Conservation (phyloP, 164 flowering plant genomes). For the Cinnamomum chago region DNA sequence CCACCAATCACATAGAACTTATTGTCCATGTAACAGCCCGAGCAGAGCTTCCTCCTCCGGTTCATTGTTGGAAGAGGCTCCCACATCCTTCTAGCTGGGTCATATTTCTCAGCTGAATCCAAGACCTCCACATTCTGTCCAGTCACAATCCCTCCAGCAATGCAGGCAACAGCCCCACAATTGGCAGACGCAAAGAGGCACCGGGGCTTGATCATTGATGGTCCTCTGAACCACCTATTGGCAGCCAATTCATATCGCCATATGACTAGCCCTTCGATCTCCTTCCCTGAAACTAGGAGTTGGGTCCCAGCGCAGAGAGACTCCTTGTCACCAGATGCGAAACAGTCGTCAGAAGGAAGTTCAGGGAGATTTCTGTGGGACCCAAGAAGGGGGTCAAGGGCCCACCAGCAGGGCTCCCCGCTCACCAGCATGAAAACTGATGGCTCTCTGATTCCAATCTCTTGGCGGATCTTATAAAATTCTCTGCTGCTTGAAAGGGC, state of each 20-base stretch:
- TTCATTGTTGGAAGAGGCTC: conserved; percentile 55
- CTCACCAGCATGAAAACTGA: conserved; percentile 58
- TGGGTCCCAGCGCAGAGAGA: conserved; percentile 73
- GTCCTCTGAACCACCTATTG: conserved; percentile 65
- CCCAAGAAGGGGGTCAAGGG: conserved; percentile 42
- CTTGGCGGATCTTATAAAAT: conserved; percentile 47
- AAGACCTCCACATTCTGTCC: conserved; percentile 24
- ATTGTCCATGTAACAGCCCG: conserved; percentile 71
- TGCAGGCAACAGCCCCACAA: conserved; percentile 52
- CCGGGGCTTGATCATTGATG: conserved; percentile 59
- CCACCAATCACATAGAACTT: conserved; percentile 84
- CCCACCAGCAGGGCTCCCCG: conserved; percentile 64
- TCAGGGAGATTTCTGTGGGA: conserved; percentile 49
- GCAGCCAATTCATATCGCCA: conserved; percentile 64
- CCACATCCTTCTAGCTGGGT: conserved; percentile 51
- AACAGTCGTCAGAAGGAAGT: conserved; percentile 51
- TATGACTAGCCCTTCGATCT: conserved; percentile 45
- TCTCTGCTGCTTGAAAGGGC: conserved; percentile 45
- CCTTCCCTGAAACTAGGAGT: conserved; percentile 68
- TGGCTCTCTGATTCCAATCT: conserved; percentile 40
- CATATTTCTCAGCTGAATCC: conserved; percentile 58
- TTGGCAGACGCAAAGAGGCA: conserved; percentile 78
- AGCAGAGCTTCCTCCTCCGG: conserved; percentile 41
- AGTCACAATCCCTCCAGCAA: conserved; percentile 65
- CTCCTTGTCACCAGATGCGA: conserved; percentile 61